Base-by-base conservation (phyloP, 495 filamentous ascomycete species). In the Aspergillus sparsus region DNA sequence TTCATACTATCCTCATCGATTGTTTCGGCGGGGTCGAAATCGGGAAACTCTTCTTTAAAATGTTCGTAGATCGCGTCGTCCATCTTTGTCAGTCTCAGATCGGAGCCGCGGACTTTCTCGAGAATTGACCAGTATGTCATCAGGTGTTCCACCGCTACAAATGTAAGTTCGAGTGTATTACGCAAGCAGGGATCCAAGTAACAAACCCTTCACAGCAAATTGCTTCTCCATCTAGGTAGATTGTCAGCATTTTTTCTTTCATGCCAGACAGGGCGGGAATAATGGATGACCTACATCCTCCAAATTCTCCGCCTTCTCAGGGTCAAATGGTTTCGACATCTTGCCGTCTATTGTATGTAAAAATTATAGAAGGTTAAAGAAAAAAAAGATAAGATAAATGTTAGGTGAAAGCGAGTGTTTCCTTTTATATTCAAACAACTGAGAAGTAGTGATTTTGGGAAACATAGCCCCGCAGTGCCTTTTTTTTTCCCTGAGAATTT, bases 1-100 rank as follows among this genome's bases (percentile, higher is more conserved):
- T 99, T 99, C 94, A 99, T 97, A 61, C 87, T 78, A 62, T 97
- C 89, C 75, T 99, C 94, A 70, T 95, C 71, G 65, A 99, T 87
- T 1, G 89, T 88, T 34, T 70, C 82, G 47, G 83, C 80, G 10
- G 92, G 85, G 69, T 98, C 90, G 66, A 96, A 95, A 11, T 97
- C 94, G 61, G 95, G 93, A 71, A 99, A 97, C 18, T 90, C 89
- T 47, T 76, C 74, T 74, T 85, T 87, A 61, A 99, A 90, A 69
- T 96, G 89, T 47, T 89, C 86, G 74, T 88, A 87, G 74, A 99
- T 99, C 15, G 96, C 93, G 69, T 97, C 85, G 74, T 99, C 94
- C 67, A 93, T 84, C 77, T 90, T 92, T 33, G 94, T 99, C 60
- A 99, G 84, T 52, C 91, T 89, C 55, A 98, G 79, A 42, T 87